Evolutionary conservation across 495 filamentous ascomycete species (phyloP), one percentile per base, ranked within the genome.

Genomic region (Clohesyomyces aquaticus): DNA sequence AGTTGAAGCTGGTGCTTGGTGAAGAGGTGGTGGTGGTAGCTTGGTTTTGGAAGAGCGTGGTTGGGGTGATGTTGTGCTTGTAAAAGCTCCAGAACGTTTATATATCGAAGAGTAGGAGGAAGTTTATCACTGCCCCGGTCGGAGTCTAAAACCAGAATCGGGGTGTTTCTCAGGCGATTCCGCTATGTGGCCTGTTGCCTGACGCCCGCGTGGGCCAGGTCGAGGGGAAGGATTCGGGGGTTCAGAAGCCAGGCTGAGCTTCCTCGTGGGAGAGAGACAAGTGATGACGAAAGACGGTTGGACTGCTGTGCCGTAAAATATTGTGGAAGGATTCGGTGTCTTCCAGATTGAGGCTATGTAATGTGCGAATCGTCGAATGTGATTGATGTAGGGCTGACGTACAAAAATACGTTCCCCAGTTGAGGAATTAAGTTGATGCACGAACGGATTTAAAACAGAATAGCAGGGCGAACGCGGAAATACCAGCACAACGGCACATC

Each of bases 301-400:
- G 18, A 46, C 28, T 12, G 29, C 60, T 63, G 43, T 49, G 60
- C 60, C 60, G 60, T 59, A 43, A 14, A 10, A 27, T 18, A 43
- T n/a, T 16, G 51, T 12, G 11, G 60, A 56, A 63, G 60, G 60
- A 63, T 63, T 47, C 14, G 49, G 4, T 18, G 16, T 16, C 26
- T 41, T 50, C 16, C 29, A 50, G 32, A 2, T 3, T 45, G 60
- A 55, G 60, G 60, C 60, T 63, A 63, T 63, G 60, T 63, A 51
- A 41, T 25, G 58, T 48, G 26, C 2, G 19, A 49, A 23, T 28
- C 22, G 28, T 50, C 28, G 14, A 19, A 32, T 55, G 29, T 22
- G 4, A 41, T 55, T 42, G 16, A 18, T 38, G 49, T 59, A 49
- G 42, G 25, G 55, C 55, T 49, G 27, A 60, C 21, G 27, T 52